phyloP scores from a whole-genome alignment of 2,329 filamentous ascomycete species.

The Venturiaceae sp. region DNA sequence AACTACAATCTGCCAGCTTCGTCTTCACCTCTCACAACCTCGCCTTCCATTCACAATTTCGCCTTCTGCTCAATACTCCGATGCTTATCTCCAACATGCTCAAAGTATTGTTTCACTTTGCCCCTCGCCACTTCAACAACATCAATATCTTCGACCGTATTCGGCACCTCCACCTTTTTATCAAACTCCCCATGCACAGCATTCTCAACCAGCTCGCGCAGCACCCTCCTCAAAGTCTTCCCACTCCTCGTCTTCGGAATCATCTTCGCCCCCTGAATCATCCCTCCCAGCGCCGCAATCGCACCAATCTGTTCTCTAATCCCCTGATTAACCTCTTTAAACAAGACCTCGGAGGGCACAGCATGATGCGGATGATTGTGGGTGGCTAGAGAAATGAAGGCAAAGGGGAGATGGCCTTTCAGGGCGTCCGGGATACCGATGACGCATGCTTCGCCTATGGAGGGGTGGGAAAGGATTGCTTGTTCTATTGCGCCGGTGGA shows the following conservation, averaged over 20 bases:
- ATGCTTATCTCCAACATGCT: constrained; percentile 30
- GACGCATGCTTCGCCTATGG: constrained; percentile 75
- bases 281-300: constrained; percentile 76
- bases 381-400: constrained; percentile 61
- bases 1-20: too few relatives aligned
- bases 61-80: constrained; percentile 27
- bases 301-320: constrained; percentile 77
- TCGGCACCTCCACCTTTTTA: constrained; percentile 63
- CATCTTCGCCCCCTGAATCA: constrained; percentile 75
- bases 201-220: constrained; percentile 78
- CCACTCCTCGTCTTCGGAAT: constrained; percentile 90
- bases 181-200: constrained; percentile 64
- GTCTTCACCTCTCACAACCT: too few relatives aligned
- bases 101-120: constrained; percentile 70
- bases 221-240: constrained; percentile 75
- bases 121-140: constrained; percentile 65
- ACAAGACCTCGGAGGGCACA: constrained; percentile 37
- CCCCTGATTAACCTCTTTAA: constrained; percentile 58
- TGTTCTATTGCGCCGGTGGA: constrained; percentile 87
- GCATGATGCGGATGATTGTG: constrained; percentile 42
- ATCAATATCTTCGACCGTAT: constrained; percentile 72
- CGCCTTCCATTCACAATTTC: constrained; percentile 21
- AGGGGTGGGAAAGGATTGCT: constrained; percentile 71
- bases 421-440: constrained; percentile 76
- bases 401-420: constrained; percentile 88